Conservation (phyloP, 805 yeast species). For the Candida koratica region DNA sequence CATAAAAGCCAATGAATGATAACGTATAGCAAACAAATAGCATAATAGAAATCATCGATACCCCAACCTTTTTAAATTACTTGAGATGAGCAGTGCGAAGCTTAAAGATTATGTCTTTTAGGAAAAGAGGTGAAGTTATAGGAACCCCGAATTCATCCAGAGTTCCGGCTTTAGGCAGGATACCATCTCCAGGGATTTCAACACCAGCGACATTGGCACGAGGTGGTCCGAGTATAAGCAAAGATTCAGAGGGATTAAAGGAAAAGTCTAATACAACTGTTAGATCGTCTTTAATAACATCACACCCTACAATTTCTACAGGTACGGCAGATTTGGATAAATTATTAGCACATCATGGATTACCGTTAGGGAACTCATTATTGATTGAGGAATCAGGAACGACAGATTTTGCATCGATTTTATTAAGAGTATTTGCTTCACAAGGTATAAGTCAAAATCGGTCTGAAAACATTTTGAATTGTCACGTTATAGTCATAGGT, state of each 20-base stretch:
- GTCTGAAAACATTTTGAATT: slow-evolving; percentile 35
- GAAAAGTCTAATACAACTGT: slow-evolving; percentile 48
- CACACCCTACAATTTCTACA: slow-evolving; percentile 74
- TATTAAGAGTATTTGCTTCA: slow-evolving; percentile 66
- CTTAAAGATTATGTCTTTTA: slow-evolving; percentile 41
- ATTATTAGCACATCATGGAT: slow-evolving; percentile 73
- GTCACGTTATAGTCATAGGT: slow-evolving; percentile 66
- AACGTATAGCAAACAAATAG: not conserved
- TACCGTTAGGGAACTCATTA: slow-evolving; percentile 72
- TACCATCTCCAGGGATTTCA: not conserved
- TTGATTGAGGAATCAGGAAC: slow-evolving; percentile 80
- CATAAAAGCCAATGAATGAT: not conserved
- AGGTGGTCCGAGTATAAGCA: too few species aligned
- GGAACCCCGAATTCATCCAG: slow-evolving; percentile 15
- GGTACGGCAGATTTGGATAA: slow-evolving; percentile 76
- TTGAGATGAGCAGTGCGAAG: too few species aligned
- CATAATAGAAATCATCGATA: too few species aligned
- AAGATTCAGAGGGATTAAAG: not conserved
- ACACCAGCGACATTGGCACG: slow-evolving; percentile 6
- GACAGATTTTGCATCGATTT: slow-evolving; percentile 77
- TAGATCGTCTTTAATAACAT: slow-evolving; percentile 71
- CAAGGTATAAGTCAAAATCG: slow-evolving; percentile 73
- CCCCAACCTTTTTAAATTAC: too few species aligned
- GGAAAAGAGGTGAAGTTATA: slow-evolving; percentile 40
- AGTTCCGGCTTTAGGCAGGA: not conserved